A percentile compares a stretch with the other conserved stretches of the same genome.
Evolutionary conservation across 441 rosid species (phyloP).

Genomic region (Gossypium lobatum): DNA sequence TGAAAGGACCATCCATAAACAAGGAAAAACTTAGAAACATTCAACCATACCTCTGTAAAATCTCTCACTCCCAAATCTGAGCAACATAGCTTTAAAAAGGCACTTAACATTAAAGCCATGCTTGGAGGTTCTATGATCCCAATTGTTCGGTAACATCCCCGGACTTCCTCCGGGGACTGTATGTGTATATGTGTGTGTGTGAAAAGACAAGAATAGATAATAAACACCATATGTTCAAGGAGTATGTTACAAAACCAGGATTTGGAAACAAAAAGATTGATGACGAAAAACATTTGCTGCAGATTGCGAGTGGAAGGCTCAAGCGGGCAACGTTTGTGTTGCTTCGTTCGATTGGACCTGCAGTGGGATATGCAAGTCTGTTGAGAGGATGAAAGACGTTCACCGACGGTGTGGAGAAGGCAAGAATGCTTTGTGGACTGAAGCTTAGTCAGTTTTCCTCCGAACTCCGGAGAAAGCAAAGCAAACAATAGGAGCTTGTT

Average conservation of each 20-base stretch:
- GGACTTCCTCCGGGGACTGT: not conserved
- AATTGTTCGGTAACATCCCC: not conserved
- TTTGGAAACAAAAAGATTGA: not conserved
- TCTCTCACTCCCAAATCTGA: no score
- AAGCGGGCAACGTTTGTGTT: constrained; percentile 40
- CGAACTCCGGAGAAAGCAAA: constrained; percentile 30
- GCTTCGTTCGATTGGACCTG: constrained; percentile 46
- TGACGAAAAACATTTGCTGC: not conserved
- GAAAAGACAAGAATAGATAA: not conserved
- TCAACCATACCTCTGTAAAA: no score
- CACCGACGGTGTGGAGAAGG: constrained; percentile 45
- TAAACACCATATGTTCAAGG: not conserved
- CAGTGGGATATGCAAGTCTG: constrained; percentile 44
- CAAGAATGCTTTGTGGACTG: constrained; percentile 30
- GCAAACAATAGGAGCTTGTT: constrained; percentile 7
- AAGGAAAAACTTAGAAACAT: no score
- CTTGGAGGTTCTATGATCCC: not conserved
- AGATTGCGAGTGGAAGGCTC: constrained; percentile 49
- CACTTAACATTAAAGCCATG: no score
- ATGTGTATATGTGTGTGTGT: not conserved
- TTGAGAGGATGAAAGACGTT: constrained; percentile 40
- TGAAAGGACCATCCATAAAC: no score
- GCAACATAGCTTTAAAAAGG: no score
- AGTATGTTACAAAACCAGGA: not conserved
- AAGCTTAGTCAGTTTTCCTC: constrained; percentile 26